A percentile compares a stretch with the other conserved stretches of the same genome.
phyloP scores from a whole-genome alignment of 2,329 filamentous ascomycete species.

The Claviceps citrina region DNA sequence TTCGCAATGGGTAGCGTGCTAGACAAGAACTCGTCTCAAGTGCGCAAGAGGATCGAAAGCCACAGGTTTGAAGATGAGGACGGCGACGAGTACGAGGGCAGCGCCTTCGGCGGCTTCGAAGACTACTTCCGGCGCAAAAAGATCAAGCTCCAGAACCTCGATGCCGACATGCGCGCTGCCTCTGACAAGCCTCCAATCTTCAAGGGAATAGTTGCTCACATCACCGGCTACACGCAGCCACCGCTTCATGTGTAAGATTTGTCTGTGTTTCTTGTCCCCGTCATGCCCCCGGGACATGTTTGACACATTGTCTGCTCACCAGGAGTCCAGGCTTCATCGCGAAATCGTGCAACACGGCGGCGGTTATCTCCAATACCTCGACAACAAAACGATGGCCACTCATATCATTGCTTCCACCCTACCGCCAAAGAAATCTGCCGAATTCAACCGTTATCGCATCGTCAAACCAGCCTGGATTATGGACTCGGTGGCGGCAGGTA shows the following conservation, averaged over 20 bases:
- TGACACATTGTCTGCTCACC: slow-evolving; percentile 8
- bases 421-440: slow-evolving; percentile 82
- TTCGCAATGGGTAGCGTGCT: slow-evolving; percentile 40
- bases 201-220: slow-evolving; percentile 75
- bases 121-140: slow-evolving; percentile 96
- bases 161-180: slow-evolving; percentile 60
- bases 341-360: slow-evolving; percentile 89
- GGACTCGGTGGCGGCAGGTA: slow-evolving; percentile 71
- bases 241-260: slow-evolving; percentile 57
- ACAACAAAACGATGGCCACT: slow-evolving; percentile 86
- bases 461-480: slow-evolving; percentile 92
- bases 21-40: slow-evolving; percentile 46
- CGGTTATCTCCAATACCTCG: slow-evolving; percentile 84
- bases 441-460: slow-evolving; percentile 76
- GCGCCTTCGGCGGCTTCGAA: slow-evolving; percentile 72
- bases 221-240: slow-evolving; percentile 93
- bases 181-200: slow-evolving; percentile 70
- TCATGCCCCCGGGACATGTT: not conserved
- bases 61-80: slow-evolving; percentile 66
- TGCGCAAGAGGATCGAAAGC: slow-evolving; percentile 44
- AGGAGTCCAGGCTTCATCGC: slow-evolving; percentile 43
- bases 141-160: slow-evolving; percentile 90
- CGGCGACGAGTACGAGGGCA: slow-evolving; percentile 82
- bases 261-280: not conserved
- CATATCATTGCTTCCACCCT: slow-evolving; percentile 87